Percentiles rank a stretch among this genome's conserved stretches.
Evolutionary conservation across 495 filamentous ascomycete genomes (phyloP).

Genomic region (Staphylotrichum tortipilum): DNA sequence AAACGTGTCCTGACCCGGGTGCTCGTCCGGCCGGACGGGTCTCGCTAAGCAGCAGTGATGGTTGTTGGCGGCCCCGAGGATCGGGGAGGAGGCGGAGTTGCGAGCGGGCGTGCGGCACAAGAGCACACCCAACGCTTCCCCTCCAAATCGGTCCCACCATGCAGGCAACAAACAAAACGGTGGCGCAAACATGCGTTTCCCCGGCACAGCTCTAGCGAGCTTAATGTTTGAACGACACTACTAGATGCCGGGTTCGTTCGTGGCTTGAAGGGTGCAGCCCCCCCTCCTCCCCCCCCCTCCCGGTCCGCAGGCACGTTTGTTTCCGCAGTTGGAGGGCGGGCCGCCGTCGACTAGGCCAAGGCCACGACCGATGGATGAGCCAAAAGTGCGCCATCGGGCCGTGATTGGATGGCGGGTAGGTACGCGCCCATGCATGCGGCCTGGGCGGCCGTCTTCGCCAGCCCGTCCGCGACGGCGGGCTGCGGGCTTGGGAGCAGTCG

Average conservation of each 20-base stretch:
- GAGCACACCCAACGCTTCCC: neutral
- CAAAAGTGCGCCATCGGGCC: neutral
- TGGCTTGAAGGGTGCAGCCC: constrained; percentile 2
- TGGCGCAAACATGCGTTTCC: constrained; percentile 10
- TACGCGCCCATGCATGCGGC: constrained; percentile 13
- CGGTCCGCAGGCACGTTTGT: neutral
- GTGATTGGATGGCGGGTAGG: constrained; percentile 10
- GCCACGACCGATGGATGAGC: constrained; percentile 10
- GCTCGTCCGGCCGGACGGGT: constrained; percentile 7
- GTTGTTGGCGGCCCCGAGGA: neutral
- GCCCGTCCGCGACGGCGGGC: constrained; percentile 5
- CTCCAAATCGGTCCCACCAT: constrained; percentile 1
- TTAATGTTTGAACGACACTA: neutral
- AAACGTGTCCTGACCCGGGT: constrained; percentile 5
- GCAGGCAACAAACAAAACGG: constrained; percentile 4
- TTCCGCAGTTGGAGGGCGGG: constrained; percentile 15
- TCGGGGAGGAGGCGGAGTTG: too few relatives aligned
- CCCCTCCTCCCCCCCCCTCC: too few relatives aligned
- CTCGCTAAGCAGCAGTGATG: constrained; percentile 5
- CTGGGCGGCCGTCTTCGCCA: constrained; percentile 3
- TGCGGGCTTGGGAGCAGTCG: neutral
- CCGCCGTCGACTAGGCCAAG: constrained; percentile 13
- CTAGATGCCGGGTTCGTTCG: too few relatives aligned
- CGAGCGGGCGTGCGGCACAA: too few relatives aligned
- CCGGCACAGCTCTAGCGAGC: constrained; percentile 6